Percentiles rank a stretch among this genome's conserved stretches.
These are phyloP conservation scores for Saccharomycopsis hybrid DNA, from an alignment of 1,139 yeast genomes.

Conservation along the genomic window DNA sequence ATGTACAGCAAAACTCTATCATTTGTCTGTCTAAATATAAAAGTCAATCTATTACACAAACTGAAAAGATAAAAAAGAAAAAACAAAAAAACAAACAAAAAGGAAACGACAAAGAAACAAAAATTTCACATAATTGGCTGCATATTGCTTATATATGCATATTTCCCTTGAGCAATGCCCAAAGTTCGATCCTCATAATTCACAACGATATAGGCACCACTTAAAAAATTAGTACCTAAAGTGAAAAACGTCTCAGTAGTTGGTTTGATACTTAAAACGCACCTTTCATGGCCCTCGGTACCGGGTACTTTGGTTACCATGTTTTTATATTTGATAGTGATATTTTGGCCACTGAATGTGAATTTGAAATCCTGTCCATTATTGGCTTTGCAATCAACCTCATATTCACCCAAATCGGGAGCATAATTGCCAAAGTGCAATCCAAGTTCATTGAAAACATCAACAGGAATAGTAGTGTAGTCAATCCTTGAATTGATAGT, in stretches of 20 bases:
- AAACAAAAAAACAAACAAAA: no score
- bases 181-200: conserved; percentile 1
- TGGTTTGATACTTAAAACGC: conserved; percentile 3
- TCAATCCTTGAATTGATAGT: background rate
- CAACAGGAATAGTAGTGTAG: background rate
- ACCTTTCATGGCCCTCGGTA: background rate
- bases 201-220: conserved; percentile 4
- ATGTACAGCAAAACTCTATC: no score
- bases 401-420: background rate
- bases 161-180: conserved; percentile 11
- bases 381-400: background rate
- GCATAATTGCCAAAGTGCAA: background rate
- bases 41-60: no score
- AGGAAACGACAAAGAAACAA: no score
- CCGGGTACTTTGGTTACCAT: background rate
- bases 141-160: background rate
- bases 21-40: no score
- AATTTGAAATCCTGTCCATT: conserved; percentile 2
- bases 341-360: background rate
- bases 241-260: background rate
- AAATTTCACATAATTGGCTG: no score
- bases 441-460: background rate
- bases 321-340: background rate
- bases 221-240: conserved; percentile 7
- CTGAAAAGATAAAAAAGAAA: no score